phyloP scores from a whole-genome alignment of 1,284 basidiomycete species.

The Phellopilus nigrolimitatus region DNA sequence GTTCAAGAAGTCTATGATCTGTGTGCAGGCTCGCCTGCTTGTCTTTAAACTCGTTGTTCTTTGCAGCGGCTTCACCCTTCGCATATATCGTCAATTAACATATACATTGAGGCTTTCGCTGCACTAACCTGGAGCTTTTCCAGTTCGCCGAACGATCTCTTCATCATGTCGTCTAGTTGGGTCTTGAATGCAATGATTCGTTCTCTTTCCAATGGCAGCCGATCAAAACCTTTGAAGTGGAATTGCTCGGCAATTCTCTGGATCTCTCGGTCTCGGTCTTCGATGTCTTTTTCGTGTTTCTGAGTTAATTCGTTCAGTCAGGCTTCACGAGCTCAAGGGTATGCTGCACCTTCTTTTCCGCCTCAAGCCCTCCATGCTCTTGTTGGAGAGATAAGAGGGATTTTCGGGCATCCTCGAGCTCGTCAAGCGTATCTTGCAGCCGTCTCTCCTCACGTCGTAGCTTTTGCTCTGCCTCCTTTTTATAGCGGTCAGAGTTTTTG shows the following conservation, averaged over 20 bases:
- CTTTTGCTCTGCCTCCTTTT: conserved; percentile 49
- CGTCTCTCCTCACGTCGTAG: conserved; percentile 43
- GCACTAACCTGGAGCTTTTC: conserved; percentile 56
- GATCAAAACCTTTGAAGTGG: conserved; percentile 71
- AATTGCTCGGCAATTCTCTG: conserved; percentile 65
- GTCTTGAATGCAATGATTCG: conserved; percentile 68
- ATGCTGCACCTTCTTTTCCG: conserved; percentile 56
- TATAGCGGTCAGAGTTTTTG: conserved; percentile 68
- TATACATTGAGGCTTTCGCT: neutral
- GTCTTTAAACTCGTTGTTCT: conserved; percentile 55
- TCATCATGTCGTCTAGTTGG: conserved; percentile 53
- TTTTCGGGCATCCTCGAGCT: conserved; percentile 46
- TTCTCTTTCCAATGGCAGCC: conserved; percentile 58
- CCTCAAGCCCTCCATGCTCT: conserved; percentile 56
- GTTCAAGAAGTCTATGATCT: conserved; percentile 48
- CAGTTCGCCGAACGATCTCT: conserved; percentile 49
- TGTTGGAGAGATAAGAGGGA: conserved; percentile 53
- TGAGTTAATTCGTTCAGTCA: neutral
- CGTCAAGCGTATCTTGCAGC: conserved; percentile 61
- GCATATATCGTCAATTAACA: conserved; percentile 12
- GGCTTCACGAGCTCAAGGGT: conserved; percentile 2
- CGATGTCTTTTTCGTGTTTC: conserved; percentile 69
- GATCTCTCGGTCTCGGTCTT: conserved; percentile 71
- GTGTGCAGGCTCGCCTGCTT: conserved; percentile 49
- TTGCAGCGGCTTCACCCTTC: conserved; percentile 46